A percentile compares a stretch with the other conserved stretches of the same genome.
Conservation (phyloP, 768 basidiomycete species). For the Leccinum rimulosum region DNA sequence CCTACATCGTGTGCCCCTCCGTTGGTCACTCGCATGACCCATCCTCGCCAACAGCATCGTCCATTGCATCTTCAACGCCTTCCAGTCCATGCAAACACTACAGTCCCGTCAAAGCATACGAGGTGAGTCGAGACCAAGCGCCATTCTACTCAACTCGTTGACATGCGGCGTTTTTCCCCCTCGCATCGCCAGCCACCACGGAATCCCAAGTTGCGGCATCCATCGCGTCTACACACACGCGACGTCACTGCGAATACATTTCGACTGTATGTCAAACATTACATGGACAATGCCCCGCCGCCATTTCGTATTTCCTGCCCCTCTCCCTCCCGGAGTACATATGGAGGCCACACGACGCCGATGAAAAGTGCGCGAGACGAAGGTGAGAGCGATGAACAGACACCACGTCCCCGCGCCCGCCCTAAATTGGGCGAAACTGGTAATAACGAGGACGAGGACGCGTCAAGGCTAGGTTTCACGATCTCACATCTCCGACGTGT, state of each 20-base stretch:
- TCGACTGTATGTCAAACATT: slow-evolving; percentile 74
- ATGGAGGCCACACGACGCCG: slow-evolving; percentile 22
- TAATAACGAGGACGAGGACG: background rate
- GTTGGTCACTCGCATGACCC: slow-evolving; percentile 7
- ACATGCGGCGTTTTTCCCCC: background rate
- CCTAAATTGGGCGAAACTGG: background rate
- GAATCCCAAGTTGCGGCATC: slow-evolving; percentile 62
- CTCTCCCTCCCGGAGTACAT: slow-evolving; percentile 4
- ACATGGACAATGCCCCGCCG: slow-evolving; percentile 57
- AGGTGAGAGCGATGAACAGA: slow-evolving; percentile 8
- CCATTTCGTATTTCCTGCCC: background rate
- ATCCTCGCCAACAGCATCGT: slow-evolving; percentile 21
- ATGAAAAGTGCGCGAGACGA: slow-evolving; percentile 32
- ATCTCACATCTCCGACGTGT: slow-evolving; percentile 76
- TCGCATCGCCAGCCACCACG: slow-evolving; percentile 3
- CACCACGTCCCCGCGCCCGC: slow-evolving; percentile 11
- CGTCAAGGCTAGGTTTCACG: slow-evolving; percentile 50
- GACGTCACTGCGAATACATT: slow-evolving; percentile 74
- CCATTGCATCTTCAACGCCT: slow-evolving; percentile 28
- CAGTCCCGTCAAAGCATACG: slow-evolving; percentile 20
- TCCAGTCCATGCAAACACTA: slow-evolving; percentile 29
- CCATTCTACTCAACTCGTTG: background rate
- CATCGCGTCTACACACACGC: slow-evolving; percentile 60
- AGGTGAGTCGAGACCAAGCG: slow-evolving; percentile 3
- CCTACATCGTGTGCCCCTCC: too few relatives aligned